These are phyloP conservation scores for Massarina eburnea DNA, from an alignment of 2,329 filamentous ascomycete species.

Conservation along the genomic window DNA sequence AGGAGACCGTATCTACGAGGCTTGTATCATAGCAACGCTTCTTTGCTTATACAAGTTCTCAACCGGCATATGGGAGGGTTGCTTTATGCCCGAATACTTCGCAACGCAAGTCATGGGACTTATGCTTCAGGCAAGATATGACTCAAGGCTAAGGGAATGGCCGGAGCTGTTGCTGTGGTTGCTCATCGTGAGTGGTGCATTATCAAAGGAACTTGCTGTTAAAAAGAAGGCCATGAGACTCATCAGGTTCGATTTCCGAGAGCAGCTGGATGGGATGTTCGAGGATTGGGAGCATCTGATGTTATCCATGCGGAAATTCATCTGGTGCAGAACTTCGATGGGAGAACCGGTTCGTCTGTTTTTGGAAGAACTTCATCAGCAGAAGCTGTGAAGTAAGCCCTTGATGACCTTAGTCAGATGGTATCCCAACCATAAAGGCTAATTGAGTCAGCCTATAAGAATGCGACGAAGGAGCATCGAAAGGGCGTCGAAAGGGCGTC, in stretches of 20 bases:
- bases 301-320: slow-evolving; percentile 7
- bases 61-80: slow-evolving; percentile 19
- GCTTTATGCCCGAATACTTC: slow-evolving; percentile 18
- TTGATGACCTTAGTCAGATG: neutral
- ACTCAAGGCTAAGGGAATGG: slow-evolving; percentile 1
- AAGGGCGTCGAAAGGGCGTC: neutral
- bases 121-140: slow-evolving; percentile 5
- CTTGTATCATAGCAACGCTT: slow-evolving; percentile 15
- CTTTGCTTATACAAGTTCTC: slow-evolving; percentile 20
- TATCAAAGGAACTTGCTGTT: slow-evolving; percentile 7
- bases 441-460: too few species aligned
- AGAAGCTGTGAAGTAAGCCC: neutral
- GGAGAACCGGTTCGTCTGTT: slow-evolving; percentile 8
- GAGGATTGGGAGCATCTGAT: slow-evolving; percentile 9
- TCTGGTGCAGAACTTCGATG: slow-evolving; percentile 19
- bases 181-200: slow-evolving; percentile 14
- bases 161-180: slow-evolving; percentile 14
- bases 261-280: slow-evolving; percentile 1
- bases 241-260: slow-evolving; percentile 3
- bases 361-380: slow-evolving; percentile 14
- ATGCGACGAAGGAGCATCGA: neutral
- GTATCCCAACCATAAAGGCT: too few species aligned
- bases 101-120: slow-evolving; percentile 12
- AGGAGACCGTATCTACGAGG: slow-evolving; percentile 12
- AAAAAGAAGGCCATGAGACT: slow-evolving; percentile 5